Evolutionary conservation across 768 basidiomycete genomes (phyloP).

Genomic region (Plicaturopsis crispa): DNA sequence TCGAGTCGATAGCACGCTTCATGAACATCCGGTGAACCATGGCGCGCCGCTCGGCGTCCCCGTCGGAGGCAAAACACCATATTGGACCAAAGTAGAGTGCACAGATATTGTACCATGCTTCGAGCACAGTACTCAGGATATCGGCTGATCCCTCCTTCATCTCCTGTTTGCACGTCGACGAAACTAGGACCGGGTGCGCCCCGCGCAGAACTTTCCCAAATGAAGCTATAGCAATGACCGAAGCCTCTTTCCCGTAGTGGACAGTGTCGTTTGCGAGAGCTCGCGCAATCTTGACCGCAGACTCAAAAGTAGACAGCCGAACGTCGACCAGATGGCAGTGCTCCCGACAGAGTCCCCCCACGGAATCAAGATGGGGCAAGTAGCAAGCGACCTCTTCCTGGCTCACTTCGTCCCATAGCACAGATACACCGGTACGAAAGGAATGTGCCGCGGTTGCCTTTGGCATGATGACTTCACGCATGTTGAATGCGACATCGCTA

Average conservation of each 20-base stretch:
- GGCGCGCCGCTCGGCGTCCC: slow-evolving; percentile 10
- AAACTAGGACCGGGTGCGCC: slow-evolving; percentile 12
- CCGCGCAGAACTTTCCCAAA: slow-evolving; percentile 8
- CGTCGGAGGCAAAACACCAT: slow-evolving; percentile 10
- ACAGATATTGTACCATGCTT: slow-evolving; percentile 8
- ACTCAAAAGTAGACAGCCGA: slow-evolving; percentile 7
- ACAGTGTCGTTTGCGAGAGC: slow-evolving; percentile 14
- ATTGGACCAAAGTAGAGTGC: slow-evolving; percentile 9
- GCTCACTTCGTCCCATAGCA: slow-evolving; percentile 20
- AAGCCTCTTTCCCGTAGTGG: slow-evolving; percentile 20
- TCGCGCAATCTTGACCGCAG: slow-evolving; percentile 5
- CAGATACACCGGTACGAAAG: slow-evolving; percentile 8
- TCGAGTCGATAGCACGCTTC: slow-evolving; percentile 4
- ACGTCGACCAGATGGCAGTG: slow-evolving; percentile 11
- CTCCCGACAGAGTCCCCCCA: slow-evolving; percentile 19
- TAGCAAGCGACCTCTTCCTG: slow-evolving; percentile 15
- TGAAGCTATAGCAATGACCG: slow-evolving; percentile 17
- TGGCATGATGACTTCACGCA: slow-evolving; percentile 14
- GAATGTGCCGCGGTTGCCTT: not conserved
- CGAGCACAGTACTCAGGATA: slow-evolving; percentile 1
- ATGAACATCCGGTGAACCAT: slow-evolving; percentile 10
- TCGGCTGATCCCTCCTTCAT: slow-evolving; percentile 1
- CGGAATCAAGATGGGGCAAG: slow-evolving; percentile 13
- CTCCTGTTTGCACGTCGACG: slow-evolving; percentile 11
- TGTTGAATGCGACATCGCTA: slow-evolving; percentile 18